Percentiles rank a stretch among this genome's conserved stretches.
Conservation (phyloP, 2,329 filamentous ascomycete genomes). For the Penicillium sp. region DNA sequence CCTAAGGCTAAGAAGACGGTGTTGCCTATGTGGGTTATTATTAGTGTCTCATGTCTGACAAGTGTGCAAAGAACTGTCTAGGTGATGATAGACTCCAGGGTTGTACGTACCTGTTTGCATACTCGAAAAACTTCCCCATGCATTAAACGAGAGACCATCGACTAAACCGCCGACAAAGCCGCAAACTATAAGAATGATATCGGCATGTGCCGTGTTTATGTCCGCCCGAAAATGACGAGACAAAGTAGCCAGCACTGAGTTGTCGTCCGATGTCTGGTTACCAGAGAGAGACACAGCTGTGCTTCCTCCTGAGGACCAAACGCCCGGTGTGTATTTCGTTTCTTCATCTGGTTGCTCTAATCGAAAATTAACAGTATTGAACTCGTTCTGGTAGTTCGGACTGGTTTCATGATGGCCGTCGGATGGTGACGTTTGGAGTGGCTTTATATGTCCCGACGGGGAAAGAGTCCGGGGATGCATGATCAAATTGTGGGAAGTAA, state of each 20-base stretch:
- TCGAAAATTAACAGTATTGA: not conserved
- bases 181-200: conserved; percentile 35
- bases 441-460: not conserved
- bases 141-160: conserved; percentile 43
- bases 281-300: conserved; percentile 26
- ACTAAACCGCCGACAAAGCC: conserved; percentile 42
- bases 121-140: conserved; percentile 45
- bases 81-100: too few species aligned
- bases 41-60: not conserved
- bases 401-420: not conserved
- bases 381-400: not conserved
- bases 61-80: too few species aligned
- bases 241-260: conserved; percentile 14
- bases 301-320: conserved; percentile 26
- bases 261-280: conserved; percentile 14
- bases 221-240: conserved; percentile 22
- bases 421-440: not conserved
- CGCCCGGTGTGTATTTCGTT: conserved; percentile 18
- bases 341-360: conserved; percentile 1
- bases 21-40: conserved; percentile 34
- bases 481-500: not conserved
- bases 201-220: conserved; percentile 28
- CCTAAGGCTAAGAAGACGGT: conserved; percentile 47
- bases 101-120: conserved; percentile 43
- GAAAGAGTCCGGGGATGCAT: conserved; percentile 3